Evolutionary conservation across 805 yeast species (phyloP).

Genomic region (Cyberlindnera mycetangii): DNA sequence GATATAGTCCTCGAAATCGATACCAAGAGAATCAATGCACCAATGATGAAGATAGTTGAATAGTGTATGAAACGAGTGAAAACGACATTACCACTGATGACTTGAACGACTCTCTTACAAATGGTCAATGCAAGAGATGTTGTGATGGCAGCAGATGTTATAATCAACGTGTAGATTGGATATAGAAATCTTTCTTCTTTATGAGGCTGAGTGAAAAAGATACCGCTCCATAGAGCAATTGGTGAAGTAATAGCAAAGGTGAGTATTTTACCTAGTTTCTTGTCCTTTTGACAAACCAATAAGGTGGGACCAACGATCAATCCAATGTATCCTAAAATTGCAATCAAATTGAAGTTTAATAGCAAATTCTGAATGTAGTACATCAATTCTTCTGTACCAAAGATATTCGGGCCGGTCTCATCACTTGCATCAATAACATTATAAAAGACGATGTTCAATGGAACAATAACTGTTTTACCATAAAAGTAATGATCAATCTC

Average conservation of each 20-base stretch:
- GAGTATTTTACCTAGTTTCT: slow-evolving; percentile 11
- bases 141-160: slow-evolving; percentile 58
- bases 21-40: slow-evolving; percentile 22
- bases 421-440: slow-evolving; percentile 70
- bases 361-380: slow-evolving; percentile 69
- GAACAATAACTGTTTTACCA: slow-evolving; percentile 59
- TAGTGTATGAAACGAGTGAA: background rate
- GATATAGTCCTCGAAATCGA: slow-evolving; percentile 57
- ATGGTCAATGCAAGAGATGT: slow-evolving; percentile 17
- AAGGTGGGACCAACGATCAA: slow-evolving; percentile 30
- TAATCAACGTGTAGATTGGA: slow-evolving; percentile 73
- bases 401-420: slow-evolving; percentile 80
- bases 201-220: slow-evolving; percentile 78
- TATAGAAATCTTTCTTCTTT: slow-evolving; percentile 91
- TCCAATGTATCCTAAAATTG: slow-evolving; percentile 41
- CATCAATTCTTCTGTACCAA: slow-evolving; percentile 77
- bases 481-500: slow-evolving; percentile 62
- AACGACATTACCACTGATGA: background rate
- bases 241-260: slow-evolving; percentile 42
- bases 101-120: slow-evolving; percentile 2
- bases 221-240: slow-evolving; percentile 58
- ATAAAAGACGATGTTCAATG: slow-evolving; percentile 78
- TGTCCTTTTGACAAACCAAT: slow-evolving; percentile 14
- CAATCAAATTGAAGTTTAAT: slow-evolving; percentile 68
- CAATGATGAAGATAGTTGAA: background rate